phyloP scores from a whole-genome alignment of 1,284 basidiomycete genomes.

The Cutaneotrichosporon sp. region DNA sequence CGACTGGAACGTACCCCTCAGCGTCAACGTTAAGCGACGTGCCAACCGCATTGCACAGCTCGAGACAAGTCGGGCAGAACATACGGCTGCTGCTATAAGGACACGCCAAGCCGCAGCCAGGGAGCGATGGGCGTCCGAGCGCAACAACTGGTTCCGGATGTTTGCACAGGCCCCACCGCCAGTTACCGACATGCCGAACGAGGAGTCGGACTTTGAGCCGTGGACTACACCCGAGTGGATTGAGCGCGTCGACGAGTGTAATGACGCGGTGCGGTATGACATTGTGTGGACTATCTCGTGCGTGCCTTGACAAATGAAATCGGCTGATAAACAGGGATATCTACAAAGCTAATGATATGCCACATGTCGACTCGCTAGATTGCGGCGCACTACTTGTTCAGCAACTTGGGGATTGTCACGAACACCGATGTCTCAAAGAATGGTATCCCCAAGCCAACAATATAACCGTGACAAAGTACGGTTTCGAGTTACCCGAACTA shows the following conservation, averaged over 20 bases:
- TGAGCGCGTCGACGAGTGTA: constrained; percentile 30
- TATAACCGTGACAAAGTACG: constrained; percentile 54
- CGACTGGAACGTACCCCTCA: constrained; percentile 41
- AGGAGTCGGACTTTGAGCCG: not conserved
- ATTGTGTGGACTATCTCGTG: constrained; percentile 46
- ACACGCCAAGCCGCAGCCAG: constrained; percentile 1
- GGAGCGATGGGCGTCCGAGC: not conserved
- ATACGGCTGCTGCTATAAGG: constrained; percentile 1
- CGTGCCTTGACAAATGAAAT: constrained; percentile 29
- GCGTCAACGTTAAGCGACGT: constrained; percentile 45
- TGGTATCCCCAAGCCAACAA: constrained; percentile 53
- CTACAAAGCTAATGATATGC: constrained; percentile 44
- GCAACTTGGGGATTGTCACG: constrained; percentile 53
- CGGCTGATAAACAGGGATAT: constrained; percentile 32
- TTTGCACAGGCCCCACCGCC: not conserved
- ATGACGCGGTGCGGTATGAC: constrained; percentile 35
- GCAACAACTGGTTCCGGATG: not conserved
- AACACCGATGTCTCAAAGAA: constrained; percentile 44
- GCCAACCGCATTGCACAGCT: constrained; percentile 36
- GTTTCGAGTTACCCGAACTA: constrained; percentile 51
- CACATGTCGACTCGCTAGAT: constrained; percentile 46
- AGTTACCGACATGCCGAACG: not conserved
- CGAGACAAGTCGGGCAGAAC: constrained; percentile 25
- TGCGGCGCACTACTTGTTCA: constrained; percentile 51
- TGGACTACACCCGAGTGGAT: constrained; percentile 8